Percentiles rank a stretch among this genome's conserved stretches.
phyloP scores from a whole-genome alignment of 2,329 filamentous ascomycete genomes.

The Paracoccidioides brasiliensis region DNA sequence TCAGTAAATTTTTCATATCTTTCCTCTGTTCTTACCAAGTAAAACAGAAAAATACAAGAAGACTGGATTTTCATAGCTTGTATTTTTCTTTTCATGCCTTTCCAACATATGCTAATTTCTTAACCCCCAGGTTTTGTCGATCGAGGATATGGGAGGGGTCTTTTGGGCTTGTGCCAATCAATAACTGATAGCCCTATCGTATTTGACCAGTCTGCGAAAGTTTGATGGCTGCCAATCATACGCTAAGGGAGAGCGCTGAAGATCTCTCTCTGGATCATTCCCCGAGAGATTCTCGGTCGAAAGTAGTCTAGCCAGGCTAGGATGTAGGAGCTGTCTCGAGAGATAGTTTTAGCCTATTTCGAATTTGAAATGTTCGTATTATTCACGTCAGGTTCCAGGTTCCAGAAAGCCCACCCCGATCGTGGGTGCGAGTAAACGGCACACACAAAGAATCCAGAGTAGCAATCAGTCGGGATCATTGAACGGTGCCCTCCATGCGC shows the following conservation, averaged over 20 bases:
- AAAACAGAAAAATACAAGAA: background rate
- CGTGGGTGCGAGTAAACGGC: slow-evolving; percentile 15
- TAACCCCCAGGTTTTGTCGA: background rate
- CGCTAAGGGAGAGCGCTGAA: background rate
- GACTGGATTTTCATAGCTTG: background rate
- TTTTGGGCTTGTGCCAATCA: background rate
- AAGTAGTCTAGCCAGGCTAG: background rate
- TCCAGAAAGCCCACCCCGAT: slow-evolving; percentile 4
- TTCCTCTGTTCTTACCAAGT: background rate
- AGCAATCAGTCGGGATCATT: slow-evolving; percentile 12
- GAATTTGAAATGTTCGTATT: slow-evolving; percentile 18
- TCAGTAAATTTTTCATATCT: slow-evolving; percentile 2
- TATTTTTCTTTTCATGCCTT: background rate
- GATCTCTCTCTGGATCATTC: background rate
- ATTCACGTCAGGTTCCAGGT: slow-evolving; percentile 14
- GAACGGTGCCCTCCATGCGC: background rate
- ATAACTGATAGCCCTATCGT: background rate
- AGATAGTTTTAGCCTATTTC: slow-evolving; percentile 7
- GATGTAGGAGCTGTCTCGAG: slow-evolving; percentile 1
- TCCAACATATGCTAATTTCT: background rate
- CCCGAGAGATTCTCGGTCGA: background rate
- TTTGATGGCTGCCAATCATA: background rate
- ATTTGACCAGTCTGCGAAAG: background rate
- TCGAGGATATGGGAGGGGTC: background rate
- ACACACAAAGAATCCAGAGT: slow-evolving; percentile 17